Base-by-base conservation (phyloP, 2,329 filamentous ascomycete species). In the Scorias spongiosa region DNA sequence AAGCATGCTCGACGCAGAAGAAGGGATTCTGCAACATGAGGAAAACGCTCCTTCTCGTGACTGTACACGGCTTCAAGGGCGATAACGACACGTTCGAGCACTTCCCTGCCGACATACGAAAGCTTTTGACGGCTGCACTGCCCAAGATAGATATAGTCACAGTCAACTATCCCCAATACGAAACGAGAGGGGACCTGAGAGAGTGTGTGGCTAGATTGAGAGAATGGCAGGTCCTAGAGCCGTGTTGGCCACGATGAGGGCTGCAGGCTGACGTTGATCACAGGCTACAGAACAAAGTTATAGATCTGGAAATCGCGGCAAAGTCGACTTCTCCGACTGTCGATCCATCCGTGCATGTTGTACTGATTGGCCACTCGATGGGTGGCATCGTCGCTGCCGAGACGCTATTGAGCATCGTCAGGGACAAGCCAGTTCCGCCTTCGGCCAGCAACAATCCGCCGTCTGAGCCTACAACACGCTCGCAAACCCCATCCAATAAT, bases 381-480 rank as follows among this genome's bases (percentile, higher is more conserved):
- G 60, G 78, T 83, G 91, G 91, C 54, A 95, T 96, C 55, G 87
- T 96, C 40, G 89, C 86, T 10, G 89, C 87, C 29, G 91, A 96
- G 59, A 82, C 86, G 11, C 71, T 89, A 49, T 75, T 95, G 53
- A 74, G 80, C 36, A 74, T 96, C 42, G 64, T 84, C 38, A 74
- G 78, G 47, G 84, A 84, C 51, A 70, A 77, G 47, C 70, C 73
- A 0, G 54, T 58, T 51, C 63, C 69, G 39, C 58, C 61, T 20
- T 48, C 56, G 18, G 58, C 60, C 9, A 53, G 37, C 10, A 44
- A 46, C 9, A 12, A 36, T 9, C 32, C 32, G 15, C 32, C 32
- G 15, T 36, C 32, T 36, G 15, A 36, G 12, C 32, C 11, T 12
- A 36, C 32, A 12, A 12, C 32, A 36, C 32, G 32, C 11, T 36